Conservation (phyloP, 345 rosid species). For the Lumnitzera racemosa region DNA sequence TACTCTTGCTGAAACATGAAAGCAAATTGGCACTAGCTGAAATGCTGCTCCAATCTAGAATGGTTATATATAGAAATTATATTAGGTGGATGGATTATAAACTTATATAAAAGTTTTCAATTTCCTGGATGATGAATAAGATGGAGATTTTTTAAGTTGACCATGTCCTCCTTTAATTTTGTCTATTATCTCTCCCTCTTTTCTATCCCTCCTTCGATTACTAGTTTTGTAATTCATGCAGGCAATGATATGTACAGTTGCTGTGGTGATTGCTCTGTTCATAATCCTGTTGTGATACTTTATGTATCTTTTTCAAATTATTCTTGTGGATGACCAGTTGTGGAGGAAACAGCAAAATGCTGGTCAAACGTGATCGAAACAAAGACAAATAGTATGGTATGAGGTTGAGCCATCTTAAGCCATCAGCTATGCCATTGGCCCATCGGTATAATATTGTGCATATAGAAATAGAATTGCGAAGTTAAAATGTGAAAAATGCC, state of each 20-base stretch:
- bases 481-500: no score
- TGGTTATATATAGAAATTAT: no score
- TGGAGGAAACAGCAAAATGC: no score
- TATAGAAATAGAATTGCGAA: not conserved
- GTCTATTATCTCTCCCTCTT: not conserved
- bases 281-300: constrained; percentile 36
- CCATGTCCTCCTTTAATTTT: not conserved
- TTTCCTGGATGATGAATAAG: no score
- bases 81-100: no score
- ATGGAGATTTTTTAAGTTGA: not conserved
- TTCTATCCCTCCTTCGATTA: not conserved
- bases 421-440: not conserved
- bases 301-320: not conserved
- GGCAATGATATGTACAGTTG: constrained; percentile 71
- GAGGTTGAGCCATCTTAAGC: not conserved
- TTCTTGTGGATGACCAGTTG: not conserved
- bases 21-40: no score
- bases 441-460: not conserved
- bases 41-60: no score
- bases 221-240: constrained; percentile 25
- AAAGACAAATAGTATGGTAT: not conserved
- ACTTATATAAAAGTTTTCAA: no score
- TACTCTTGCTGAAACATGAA: no score
- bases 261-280: constrained; percentile 32
- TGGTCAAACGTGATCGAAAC: not conserved